phyloP scores from a whole-genome alignment of 179 eudicot species.

The Spinacia oleracea region DNA sequence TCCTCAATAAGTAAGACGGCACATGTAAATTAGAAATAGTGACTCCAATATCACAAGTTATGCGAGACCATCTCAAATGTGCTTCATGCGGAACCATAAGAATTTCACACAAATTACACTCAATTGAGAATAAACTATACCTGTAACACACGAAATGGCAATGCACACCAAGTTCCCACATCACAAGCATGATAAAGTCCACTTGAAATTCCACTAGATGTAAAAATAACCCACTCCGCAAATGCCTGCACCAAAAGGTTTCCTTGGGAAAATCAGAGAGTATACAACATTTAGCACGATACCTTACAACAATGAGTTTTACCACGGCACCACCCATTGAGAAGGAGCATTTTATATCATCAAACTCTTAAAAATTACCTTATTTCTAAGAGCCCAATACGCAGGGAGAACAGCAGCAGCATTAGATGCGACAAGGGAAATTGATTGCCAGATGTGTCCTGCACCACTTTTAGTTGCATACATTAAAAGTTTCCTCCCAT shows the following conservation, averaged over 20 bases:
- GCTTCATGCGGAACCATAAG: background rate
- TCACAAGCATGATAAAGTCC: constrained; percentile 96
- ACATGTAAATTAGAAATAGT: no score
- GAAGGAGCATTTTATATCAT: background rate
- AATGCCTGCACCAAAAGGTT: constrained; percentile 56
- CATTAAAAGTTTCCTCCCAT: constrained; percentile 1
- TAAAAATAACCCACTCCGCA: constrained; percentile 90
- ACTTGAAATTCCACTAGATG: constrained; percentile 84
- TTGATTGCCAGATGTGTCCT: constrained; percentile 90
- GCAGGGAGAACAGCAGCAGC: constrained; percentile 94
- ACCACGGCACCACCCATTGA: background rate
- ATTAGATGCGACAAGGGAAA: constrained; percentile 84
- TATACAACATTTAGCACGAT: background rate
- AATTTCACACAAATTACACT: background rate
- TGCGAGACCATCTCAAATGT: background rate
- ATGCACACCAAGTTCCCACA: constrained; percentile 88
- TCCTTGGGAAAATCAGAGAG: constrained; percentile 9
- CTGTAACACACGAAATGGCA: constrained; percentile 67
- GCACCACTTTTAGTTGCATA: constrained; percentile 33
- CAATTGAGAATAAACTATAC: constrained; percentile 34
- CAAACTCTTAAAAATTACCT: constrained; percentile 41
- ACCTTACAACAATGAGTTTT: background rate
- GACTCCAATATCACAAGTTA: background rate
- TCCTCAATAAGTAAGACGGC: background rate
- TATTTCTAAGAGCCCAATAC: constrained; percentile 76